phyloP scores from a whole-genome alignment of 164 flowering plant species.

The Tetracentron sinense region DNA sequence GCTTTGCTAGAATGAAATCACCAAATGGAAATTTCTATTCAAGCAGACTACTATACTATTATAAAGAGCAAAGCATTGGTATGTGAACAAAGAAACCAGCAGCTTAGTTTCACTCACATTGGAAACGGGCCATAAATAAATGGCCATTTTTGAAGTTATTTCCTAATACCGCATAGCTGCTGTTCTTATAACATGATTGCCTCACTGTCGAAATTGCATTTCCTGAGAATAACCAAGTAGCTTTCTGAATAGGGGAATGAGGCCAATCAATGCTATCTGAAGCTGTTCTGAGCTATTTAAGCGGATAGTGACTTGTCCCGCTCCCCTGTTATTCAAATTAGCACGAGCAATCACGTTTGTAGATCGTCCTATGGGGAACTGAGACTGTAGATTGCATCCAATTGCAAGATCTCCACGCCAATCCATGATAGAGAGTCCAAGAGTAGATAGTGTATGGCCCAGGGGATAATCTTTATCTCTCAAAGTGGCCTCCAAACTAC shows the following conservation, averaged over 20 bases:
- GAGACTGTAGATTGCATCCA: constrained; percentile 82
- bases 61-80: not conserved
- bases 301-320: constrained; percentile 82
- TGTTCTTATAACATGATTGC: constrained; percentile 18
- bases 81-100: constrained; percentile 12
- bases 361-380: constrained; percentile 70
- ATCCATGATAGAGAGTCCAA: constrained; percentile 89
- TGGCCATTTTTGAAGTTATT: not conserved
- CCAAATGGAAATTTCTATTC: not conserved
- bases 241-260: constrained; percentile 70
- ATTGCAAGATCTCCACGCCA: constrained; percentile 98
- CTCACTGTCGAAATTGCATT: constrained; percentile 43
- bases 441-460: constrained; percentile 68
- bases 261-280: constrained; percentile 66
- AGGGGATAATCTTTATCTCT: constrained; percentile 81
- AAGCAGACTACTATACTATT: not conserved
- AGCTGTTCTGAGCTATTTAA: constrained; percentile 87
- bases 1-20: constrained; percentile 2
- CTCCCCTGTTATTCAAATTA: constrained; percentile 79
- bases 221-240: constrained; percentile 40
- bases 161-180: constrained; percentile 24
- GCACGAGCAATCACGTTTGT: constrained; percentile 71
- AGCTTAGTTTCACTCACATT: constrained; percentile 21
- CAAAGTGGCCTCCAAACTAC: constrained; percentile 87
- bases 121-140: not conserved